Evolutionary conservation across 2,329 filamentous ascomycete species (phyloP), one percentile per base, ranked within the genome.

Genomic region (Neofusicoccum parvum): DNA sequence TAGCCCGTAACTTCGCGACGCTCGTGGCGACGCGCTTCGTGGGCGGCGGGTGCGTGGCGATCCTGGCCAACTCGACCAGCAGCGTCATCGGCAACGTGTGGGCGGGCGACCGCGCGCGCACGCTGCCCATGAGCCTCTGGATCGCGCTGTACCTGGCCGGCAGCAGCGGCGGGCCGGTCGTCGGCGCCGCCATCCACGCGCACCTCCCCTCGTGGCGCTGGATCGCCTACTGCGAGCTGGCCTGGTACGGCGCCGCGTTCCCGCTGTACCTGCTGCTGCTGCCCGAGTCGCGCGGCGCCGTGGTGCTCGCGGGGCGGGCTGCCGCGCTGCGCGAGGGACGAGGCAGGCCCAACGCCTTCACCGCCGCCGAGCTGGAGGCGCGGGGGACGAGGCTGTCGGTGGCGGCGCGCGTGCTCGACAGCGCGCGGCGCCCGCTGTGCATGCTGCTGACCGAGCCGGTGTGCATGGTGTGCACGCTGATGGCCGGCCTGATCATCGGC

Each of bases 381-480:
- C 23, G 3, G 23, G 23, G 23, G 23, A 3, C 36, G 64, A 75
- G 7, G 67, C 72, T 66, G 4, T 72, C 71, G n/a, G 64, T 81
- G 5, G 62, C 62, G 2, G 69, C 70, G 1, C 72, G 78, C 7
- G 67, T 83, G 11, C 69, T 68, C 23, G 73, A 7, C 3, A 73
- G 45, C 72, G 74, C 45, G 14, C 48, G 43, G 14, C 72, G 75
- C 1, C 75, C 75, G 7, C 70, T 73, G 0, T 75, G 76, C 43
- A 79, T 84, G 70, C 76, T 84, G 4, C 76, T 74, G 68, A 85
- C 82, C 1, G 83, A 85, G 72, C 79, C 79, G 3, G 82, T 85
- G 0, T 78, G 85, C 2, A 76, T 83, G 48, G 77, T 77, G 53
- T 78, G 80, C 53, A 82, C 81, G 1, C 65, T 85, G 17, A 84